Conservation (phyloP, 2,329 filamentous ascomycete species). For the Talaromyces sp. region DNA sequence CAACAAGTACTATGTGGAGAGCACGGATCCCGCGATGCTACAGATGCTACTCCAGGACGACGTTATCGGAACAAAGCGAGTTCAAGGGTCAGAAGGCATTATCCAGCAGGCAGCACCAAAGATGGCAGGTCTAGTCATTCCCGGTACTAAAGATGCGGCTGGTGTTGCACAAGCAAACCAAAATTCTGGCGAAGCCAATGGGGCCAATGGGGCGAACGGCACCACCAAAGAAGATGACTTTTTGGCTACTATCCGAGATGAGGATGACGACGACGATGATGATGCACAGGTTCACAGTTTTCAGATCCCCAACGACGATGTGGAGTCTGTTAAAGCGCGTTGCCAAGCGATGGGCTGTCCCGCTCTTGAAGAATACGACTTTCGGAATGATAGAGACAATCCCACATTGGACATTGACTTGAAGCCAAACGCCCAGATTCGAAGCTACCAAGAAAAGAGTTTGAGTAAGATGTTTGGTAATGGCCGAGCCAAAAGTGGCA, state of each 20-base stretch:
- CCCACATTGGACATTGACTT: conserved; percentile 91
- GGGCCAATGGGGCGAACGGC: conserved; percentile 37
- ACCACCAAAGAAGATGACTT: conserved; percentile 61
- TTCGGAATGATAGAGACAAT: conserved; percentile 84
- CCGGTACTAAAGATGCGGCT: conserved; percentile 88
- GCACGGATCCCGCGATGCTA: conserved; percentile 78
- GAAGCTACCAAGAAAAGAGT: conserved; percentile 94
- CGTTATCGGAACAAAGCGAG: conserved; percentile 72
- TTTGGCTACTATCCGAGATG: conserved; percentile 63
- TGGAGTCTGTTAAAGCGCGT: conserved; percentile 83
- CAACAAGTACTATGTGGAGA: conserved; percentile 92
- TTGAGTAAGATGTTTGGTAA: conserved; percentile 99
- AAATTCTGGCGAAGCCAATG: conserved; percentile 28
- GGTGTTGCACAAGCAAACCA: conserved; percentile 70
- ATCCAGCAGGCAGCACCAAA: conserved; percentile 79
- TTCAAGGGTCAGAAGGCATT: conserved; percentile 69
- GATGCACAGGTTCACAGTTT: conserved; percentile 88
- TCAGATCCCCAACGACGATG: conserved; percentile 75
- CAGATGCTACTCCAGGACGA: conserved; percentile 82
- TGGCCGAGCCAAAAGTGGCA: conserved; percentile 91
- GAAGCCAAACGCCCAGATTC: conserved; percentile 81
- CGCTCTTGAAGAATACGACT: conserved; percentile 95
- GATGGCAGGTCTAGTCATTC: conserved; percentile 83
- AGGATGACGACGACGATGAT: conserved; percentile 81
- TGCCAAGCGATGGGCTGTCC: conserved; percentile 84